phyloP scores from a whole-genome alignment of 768 basidiomycete species.

The Rhodotorula taiwanensis region DNA sequence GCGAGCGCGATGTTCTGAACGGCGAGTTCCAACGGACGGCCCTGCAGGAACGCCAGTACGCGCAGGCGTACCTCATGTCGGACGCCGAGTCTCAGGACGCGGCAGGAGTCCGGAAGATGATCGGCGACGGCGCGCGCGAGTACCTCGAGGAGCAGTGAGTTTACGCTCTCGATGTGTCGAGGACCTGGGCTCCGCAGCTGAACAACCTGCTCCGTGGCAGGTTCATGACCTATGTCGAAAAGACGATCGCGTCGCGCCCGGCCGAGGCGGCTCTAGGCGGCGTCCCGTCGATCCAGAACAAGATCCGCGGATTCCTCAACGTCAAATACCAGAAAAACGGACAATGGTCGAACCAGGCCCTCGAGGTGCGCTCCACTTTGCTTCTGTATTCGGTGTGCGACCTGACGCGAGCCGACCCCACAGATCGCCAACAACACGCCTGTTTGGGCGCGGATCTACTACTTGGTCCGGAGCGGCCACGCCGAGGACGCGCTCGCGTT shows the following conservation, averaged over 20 bases:
- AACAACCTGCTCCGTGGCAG: too few species aligned
- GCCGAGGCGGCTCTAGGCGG: constrained; percentile 82
- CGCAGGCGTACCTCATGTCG: constrained; percentile 60
- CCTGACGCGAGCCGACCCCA: too few species aligned
- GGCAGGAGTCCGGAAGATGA: constrained; percentile 59
- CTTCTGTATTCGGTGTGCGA: too few species aligned
- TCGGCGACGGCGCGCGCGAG: constrained; percentile 67
- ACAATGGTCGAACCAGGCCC: constrained; percentile 66
- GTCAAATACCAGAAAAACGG: constrained; percentile 74
- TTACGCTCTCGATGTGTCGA: not conserved
- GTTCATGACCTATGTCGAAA: constrained; percentile 55
- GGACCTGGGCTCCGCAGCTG: not conserved
- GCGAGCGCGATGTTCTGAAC: constrained; percentile 44
- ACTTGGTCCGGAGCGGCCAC: constrained; percentile 80
- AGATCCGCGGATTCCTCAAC: constrained; percentile 76
- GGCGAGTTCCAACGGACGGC: constrained; percentile 50
- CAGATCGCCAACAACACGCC: constrained; percentile 80
- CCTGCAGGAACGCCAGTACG: constrained; percentile 72
- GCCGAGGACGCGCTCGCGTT: constrained; percentile 71
- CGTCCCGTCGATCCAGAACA: constrained; percentile 81
- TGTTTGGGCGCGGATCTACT: constrained; percentile 90
- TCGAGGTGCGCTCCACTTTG: constrained; percentile 59
- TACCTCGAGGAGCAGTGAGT: constrained; percentile 74
- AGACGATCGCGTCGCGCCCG: constrained; percentile 70
- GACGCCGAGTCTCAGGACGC: constrained; percentile 59